Conservation (phyloP, 805 yeast genomes). For the Phaffomyces thermotolerans region DNA sequence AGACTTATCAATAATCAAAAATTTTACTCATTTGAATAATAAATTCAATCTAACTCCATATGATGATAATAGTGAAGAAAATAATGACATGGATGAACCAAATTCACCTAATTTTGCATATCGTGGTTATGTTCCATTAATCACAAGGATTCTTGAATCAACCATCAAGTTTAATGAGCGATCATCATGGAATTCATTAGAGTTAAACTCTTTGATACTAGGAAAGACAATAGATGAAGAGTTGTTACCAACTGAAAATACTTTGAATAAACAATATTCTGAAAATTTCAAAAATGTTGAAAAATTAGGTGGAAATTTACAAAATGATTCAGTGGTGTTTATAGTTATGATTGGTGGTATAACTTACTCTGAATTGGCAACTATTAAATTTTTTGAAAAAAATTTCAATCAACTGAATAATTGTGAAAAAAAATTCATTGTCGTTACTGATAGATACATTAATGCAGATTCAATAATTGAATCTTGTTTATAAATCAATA, state of each 20-base stretch:
- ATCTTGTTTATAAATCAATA: conserved; percentile 6
- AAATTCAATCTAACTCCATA: conserved; percentile 46
- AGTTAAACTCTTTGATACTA: conserved; percentile 26
- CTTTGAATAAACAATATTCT: conserved; percentile 6
- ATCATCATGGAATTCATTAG: conserved; percentile 33
- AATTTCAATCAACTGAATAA: conserved; percentile 28
- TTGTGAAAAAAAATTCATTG: conserved; percentile 32
- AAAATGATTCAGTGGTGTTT: conserved; percentile 27
- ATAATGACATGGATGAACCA: conserved; percentile 25
- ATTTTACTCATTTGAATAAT: conserved; percentile 27
- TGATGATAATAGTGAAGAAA: conserved; percentile 13
- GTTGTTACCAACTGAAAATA: conserved; percentile 7
- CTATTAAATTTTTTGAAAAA: conserved; percentile 54
- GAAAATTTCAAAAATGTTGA: conserved; percentile 7
- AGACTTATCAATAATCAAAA: conserved; percentile 29
- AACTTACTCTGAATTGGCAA: conserved; percentile 76
- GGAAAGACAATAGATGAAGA: conserved; percentile 30
- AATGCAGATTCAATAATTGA: conserved; percentile 34
- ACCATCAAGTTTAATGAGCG: conserved; percentile 35
- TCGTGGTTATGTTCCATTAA: conserved; percentile 78
- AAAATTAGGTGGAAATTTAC: conserved; percentile 14
- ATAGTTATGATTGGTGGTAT: conserved; percentile 75
- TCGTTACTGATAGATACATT: conserved; percentile 42
- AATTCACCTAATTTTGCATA: conserved; percentile 54
- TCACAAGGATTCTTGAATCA: conserved; percentile 60